Base-by-base conservation (phyloP, 2,329 filamentous ascomycete species). In the Fusarium globosum region DNA sequence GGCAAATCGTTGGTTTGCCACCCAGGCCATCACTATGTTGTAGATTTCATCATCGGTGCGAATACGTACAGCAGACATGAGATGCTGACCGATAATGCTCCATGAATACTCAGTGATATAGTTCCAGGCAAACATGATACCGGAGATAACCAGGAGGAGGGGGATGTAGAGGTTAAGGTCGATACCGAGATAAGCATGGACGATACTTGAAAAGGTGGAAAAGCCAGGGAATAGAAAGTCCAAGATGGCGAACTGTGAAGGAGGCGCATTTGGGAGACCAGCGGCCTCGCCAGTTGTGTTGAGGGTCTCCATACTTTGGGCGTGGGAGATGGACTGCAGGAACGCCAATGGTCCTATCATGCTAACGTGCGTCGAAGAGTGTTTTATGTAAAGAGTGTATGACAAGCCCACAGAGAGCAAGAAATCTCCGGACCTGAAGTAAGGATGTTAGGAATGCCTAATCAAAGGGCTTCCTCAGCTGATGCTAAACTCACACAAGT, bases 11-110 rank as follows among this genome's bases (percentile, higher is more conserved):
- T 94, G 91, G 39, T 84, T 81, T 4, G 91, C 86, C 6, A 93
- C 86, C 92, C 92, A 94, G 33, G 85, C 86, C 90, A 93, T 93
- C 45, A 93, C 77, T 76, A 93, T 92, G 77, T 91, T 91, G 83
- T 93, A 94, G 64, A 92, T 89, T 79, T 94, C 92, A 75, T 94
- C 92, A 65, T 93, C 91, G 35, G 89, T 86, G 49, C 90, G 87
- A 43, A 94, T 88, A 74, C 91, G 89, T 23, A 91, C 91, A 4
- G 87, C 89, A 7, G 89, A 92, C 85, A 92, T 90, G 74, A 92
- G 87, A 75, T 92, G 83, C 11, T 82, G 76, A 46, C 88, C 84
- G 36, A 91, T 71, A 43, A 87, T 79, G 2, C 80, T 78, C 82
- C 84, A 87, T 18, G 88, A 65, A 73, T 85, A 87, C 6, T 83